Percentiles rank a stretch among this genome's conserved stretches.
Evolutionary conservation across 139 green algal genomes (phyloP).

Genomic region (Tetradesmus obliquus): DNA sequence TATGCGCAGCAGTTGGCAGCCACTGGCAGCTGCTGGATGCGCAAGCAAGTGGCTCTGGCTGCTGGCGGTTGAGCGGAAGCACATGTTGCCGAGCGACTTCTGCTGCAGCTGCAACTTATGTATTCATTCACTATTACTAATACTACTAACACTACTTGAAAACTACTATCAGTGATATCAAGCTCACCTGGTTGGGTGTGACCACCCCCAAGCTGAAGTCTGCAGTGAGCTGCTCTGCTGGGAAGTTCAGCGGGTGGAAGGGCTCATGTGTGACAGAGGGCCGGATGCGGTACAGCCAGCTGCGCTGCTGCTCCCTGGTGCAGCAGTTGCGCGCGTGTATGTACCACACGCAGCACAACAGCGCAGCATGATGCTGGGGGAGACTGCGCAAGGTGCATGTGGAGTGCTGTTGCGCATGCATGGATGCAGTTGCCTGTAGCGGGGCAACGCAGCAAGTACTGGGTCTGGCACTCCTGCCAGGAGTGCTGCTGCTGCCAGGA

Average conservation of each 20-base stretch:
- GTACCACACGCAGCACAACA: neutral
- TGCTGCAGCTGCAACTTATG: too few species aligned
- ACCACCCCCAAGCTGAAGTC: conserved; percentile 76
- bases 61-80: too few species aligned
- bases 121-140: too few species aligned
- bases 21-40: too few species aligned
- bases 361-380: neutral
- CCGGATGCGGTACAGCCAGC: conserved; percentile 95
- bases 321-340: conserved; percentile 55
- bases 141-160: too few species aligned
- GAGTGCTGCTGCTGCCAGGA: neutral
- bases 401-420: neutral
- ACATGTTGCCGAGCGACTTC: too few species aligned
- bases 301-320: conserved; percentile 73
- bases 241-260: conserved; percentile 75
- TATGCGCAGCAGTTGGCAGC: too few species aligned
- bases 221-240: conserved; percentile 67
- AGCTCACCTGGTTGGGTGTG: conserved; percentile 93
- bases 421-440: neutral
- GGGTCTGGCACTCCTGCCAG: too few species aligned
- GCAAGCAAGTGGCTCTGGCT: too few species aligned
- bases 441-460: too few species aligned
- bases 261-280: conserved; percentile 91
- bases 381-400: neutral
- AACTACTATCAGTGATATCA: too few species aligned